Percentiles rank a stretch among this genome's conserved stretches.
phyloP scores from a whole-genome alignment of 352 stramenopile species.

The Phytophthora colocasiae region DNA sequence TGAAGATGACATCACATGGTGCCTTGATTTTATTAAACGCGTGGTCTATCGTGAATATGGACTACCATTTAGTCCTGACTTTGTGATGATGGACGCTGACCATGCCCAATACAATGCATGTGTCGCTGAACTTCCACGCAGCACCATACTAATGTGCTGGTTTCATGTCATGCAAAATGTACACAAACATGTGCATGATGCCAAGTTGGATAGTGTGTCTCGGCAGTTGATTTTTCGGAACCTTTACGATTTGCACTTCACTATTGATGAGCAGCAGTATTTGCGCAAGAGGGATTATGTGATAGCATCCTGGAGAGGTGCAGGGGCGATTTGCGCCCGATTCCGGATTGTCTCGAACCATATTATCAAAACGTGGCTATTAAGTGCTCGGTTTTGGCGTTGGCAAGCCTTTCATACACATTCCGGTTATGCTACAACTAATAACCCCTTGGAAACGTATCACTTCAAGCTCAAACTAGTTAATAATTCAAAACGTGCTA shows the following conservation, averaged over 20 bases:
- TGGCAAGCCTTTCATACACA: not conserved
- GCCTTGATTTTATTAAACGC: not conserved
- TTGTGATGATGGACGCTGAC: conserved; percentile 3
- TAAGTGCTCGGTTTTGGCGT: not conserved
- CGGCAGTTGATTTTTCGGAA: not conserved
- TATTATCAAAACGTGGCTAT: not conserved
- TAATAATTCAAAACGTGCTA: conserved; percentile 1
- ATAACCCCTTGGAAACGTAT: not conserved
- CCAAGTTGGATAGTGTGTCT: not conserved
- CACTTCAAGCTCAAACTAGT: conserved; percentile 2
- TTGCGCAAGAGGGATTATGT: not conserved
- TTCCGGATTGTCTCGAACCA: not conserved
- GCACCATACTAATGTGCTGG: conserved; percentile 4
- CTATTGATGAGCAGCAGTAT: not conserved
- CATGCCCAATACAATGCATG: conserved; percentile 2
- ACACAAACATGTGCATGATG: not conserved
- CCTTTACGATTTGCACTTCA: conserved; percentile 6
- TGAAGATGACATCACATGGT: not conserved
- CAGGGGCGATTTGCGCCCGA: not conserved
- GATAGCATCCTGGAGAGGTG: not conserved
- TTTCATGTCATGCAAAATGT: conserved; percentile 8
- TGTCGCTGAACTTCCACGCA: not conserved
- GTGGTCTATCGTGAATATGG: not conserved
- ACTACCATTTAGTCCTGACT: not conserved
- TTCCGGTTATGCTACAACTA: not conserved